Evolutionary conservation across 352 stramenopile genomes (phyloP), one percentile per base, ranked within the genome.

Genomic region (Phytophthora sojae): DNA sequence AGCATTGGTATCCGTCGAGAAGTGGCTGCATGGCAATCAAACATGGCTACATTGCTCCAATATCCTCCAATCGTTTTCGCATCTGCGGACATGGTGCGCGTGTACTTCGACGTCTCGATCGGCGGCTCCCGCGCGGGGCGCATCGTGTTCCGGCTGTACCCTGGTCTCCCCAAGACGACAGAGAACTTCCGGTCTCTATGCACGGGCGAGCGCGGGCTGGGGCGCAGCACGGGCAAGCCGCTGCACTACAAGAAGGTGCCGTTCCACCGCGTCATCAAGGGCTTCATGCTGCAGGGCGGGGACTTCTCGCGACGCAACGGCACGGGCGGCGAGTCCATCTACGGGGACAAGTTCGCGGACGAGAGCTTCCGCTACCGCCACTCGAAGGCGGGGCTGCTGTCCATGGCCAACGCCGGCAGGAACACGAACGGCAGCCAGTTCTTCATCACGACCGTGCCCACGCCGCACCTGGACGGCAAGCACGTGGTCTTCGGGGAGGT

Each of bases 401-500:
- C 92, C 8, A 99, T 98, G 96, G 96, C 96, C 8, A 99, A 99
- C 70, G 90, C 94, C 3, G 88, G 87, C 0, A 82, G 73, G 3
- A 69, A 94, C 70, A 91, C 88, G 2, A 95, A 95, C 53, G 87
- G 88, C 32, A 92, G 81, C 56, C 88, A 95, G 76, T 95, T 95
- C 71, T 95, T 94, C 83, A 93, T 95, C 66, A 94, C 85, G 61
- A 90, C 86, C 0, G 81, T 81, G 45, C 73, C 92, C 29, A 99
- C 97, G 11, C 95, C 97, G 5, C 97, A 99, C 71, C 82, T 99
- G 32, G 97, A 99, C 79, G 92, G 94, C 29, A 99, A 99, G 80
- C 98, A 99, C 83, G 97, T 99, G 17, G 97, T 99, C n/a, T 99
- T 99, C 80, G 98, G 98, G 19, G 92, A 98, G 67, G 97, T 99